These are phyloP conservation scores for Ceriops decandra DNA, from an alignment of 345 rosid genomes.

Conservation along the genomic window DNA sequence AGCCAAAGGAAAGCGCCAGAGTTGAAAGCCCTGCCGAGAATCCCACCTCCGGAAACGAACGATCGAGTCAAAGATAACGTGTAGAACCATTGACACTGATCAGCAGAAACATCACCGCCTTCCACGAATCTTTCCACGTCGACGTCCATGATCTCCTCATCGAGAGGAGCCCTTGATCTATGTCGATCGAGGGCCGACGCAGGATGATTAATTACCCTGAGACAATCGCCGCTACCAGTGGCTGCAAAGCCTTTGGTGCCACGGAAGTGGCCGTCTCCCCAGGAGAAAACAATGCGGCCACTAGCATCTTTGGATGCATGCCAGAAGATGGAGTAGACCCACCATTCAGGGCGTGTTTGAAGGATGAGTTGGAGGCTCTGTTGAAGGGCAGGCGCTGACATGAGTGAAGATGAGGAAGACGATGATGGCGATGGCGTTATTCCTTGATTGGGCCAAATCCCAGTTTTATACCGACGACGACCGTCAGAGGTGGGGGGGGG, in stretches of 20 bases:
- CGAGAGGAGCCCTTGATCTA: constrained; percentile 22
- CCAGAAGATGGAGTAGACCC: constrained; percentile 69
- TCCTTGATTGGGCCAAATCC: constrained; percentile 19
- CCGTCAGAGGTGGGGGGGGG: too few relatives aligned
- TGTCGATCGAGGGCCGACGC: constrained; percentile 19
- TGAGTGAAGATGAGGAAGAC: constrained; percentile 27
- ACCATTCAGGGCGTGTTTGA: constrained; percentile 43
- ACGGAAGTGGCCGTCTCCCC: constrained; percentile 44
- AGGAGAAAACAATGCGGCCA: constrained; percentile 32
- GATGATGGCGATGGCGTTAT: constrained; percentile 16
- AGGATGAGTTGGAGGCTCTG: constrained; percentile 46
- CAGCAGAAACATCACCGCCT: constrained; percentile 22
- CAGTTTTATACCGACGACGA: not conserved
- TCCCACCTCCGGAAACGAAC: constrained; percentile 30
- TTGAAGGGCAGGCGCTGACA: constrained; percentile 31
- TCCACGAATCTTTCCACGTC: constrained; percentile 27
- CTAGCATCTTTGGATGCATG: constrained; percentile 34
- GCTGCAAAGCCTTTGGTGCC: constrained; percentile 24
- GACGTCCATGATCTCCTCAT: constrained; percentile 15
- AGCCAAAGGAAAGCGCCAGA: constrained; percentile 41
- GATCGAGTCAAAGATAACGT: constrained; percentile 34
- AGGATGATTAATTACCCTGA: constrained; percentile 1
- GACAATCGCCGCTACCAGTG: not conserved
- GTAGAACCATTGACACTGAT: constrained; percentile 41
- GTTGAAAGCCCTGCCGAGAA: constrained; percentile 34